phyloP scores from a whole-genome alignment of 2,329 filamentous ascomycete genomes.

The Didymellaceae sp. region DNA sequence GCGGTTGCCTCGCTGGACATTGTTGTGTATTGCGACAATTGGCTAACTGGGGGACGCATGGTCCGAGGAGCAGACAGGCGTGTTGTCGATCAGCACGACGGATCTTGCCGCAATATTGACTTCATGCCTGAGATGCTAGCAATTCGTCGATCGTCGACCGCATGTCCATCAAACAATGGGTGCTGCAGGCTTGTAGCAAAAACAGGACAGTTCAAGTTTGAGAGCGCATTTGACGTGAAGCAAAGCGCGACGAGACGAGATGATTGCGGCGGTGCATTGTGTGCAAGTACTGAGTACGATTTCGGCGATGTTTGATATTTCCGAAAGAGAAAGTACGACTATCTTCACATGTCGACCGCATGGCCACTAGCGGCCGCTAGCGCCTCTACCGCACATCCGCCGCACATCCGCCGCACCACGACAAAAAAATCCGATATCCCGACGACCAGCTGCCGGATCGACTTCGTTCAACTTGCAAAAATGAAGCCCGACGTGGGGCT shows the following conservation, averaged over 20 bases:
- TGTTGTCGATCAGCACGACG: slow-evolving; percentile 3
- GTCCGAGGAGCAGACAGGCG: neutral
- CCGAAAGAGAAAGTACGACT: too few relatives aligned
- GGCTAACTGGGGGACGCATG: neutral
- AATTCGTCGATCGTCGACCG: too few relatives aligned
- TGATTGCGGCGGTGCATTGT: too few relatives aligned
- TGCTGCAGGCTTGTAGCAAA: too few relatives aligned
- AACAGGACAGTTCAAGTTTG: too few relatives aligned
- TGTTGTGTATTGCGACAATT: neutral
- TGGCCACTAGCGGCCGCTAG: too few relatives aligned
- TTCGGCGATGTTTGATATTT: too few relatives aligned
- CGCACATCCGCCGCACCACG: neutral
- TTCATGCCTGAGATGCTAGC: neutral
- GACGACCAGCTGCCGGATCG: neutral
- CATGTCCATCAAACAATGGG: too few relatives aligned
- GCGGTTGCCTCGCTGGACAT: neutral
- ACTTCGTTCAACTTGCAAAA: neutral
- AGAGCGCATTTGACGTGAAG: too few relatives aligned
- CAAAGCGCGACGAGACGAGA: too few relatives aligned
- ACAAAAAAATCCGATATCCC: neutral
- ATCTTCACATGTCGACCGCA: too few relatives aligned
- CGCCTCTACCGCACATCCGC: neutral
- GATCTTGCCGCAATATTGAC: neutral
- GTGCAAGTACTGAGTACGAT: too few relatives aligned
- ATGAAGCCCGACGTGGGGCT: slow-evolving; percentile 51